Evolutionary conservation across 345 rosid species (phyloP).

Genomic region (Trapa incisa): DNA sequence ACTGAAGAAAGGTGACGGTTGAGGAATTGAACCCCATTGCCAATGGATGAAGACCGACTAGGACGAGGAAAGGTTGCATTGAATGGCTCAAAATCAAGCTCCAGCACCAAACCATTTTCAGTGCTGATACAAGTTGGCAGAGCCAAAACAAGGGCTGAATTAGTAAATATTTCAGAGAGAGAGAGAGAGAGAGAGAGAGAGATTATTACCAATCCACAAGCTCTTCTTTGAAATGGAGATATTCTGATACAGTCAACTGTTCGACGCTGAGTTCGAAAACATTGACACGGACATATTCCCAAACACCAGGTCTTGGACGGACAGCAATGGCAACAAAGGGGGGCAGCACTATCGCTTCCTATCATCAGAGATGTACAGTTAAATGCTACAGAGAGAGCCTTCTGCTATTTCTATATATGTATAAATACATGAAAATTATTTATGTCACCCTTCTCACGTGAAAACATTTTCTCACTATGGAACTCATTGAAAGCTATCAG

Average conservation of each 20-base stretch:
- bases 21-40: constrained; percentile 98
- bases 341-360: constrained; percentile 95
- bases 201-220: constrained; percentile 69
- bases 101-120: constrained; percentile 46
- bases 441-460: not conserved
- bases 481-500: not conserved
- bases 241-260: constrained; percentile 63
- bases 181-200: not conserved
- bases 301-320: constrained; percentile 97
- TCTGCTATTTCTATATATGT: not conserved
- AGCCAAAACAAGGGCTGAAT: not conserved
- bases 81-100: constrained; percentile 97
- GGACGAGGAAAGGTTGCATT: constrained; percentile 85
- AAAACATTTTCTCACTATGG: not conserved
- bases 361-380: constrained; percentile 2
- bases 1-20: constrained; percentile 91
- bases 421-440: not conserved
- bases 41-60: constrained; percentile 81
- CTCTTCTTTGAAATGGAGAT: constrained; percentile 80
- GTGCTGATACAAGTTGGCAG: constrained; percentile 15
- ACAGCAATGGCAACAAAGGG: constrained; percentile 86
- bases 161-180: not conserved
- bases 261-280: constrained; percentile 78
- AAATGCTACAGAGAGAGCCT: not conserved
- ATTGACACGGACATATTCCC: constrained; percentile 96